Base-by-base conservation (phyloP, 2,329 filamentous ascomycete genomes). In the Colletotrichum eleusines region DNA sequence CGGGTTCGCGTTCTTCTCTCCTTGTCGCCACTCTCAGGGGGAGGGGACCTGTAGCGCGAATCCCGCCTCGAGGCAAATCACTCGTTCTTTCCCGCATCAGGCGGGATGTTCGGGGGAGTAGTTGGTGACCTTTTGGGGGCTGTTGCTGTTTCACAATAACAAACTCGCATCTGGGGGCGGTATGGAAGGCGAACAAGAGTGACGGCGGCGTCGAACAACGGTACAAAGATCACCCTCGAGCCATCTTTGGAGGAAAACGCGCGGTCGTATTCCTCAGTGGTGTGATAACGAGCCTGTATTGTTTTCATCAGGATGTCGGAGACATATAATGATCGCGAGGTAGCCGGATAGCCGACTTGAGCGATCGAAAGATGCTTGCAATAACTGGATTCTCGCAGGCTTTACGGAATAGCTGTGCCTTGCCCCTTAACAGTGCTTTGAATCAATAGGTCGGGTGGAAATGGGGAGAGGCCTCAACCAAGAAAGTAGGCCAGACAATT, bases 211-310 rank as follows among this genome's bases (percentile, higher is more conserved):
- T 67, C 48, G 42, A 61, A 66, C 18, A 61, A 35, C 8, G 50
- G 40, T 14, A 20, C 3, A 2, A 66, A 28, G 20, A 66, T 31
- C 64, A 55, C 55, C 14, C 48, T 54, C 11, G 64, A 66, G 20
- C 55, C 38, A 3, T 54, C 48, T 28, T 31, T 23, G 8, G 48
- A 16, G n/a, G 55, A 23, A 3, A 38, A 12, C 1, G 20, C 28
- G 2, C 28, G 46, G 20, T 55, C 55, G 28, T 63, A n/a, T 23
- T 28, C 51, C n/a, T 16, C 31, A 9, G 62, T 44, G 40, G 33
- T 61, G 11, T 33, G 64, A 74, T 76, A 58, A n/a, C n/a, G n/a
- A n/a, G n/a, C n/a, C n/a, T n/a, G 26, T 58, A 58, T n/a, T n/a
- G n/a, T n/a, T n/a, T 53, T 51, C 6, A 58, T 12, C 18, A 53